phyloP scores from a whole-genome alignment of 1,284 basidiomycete species.

The Pseudozyma sp. region DNA sequence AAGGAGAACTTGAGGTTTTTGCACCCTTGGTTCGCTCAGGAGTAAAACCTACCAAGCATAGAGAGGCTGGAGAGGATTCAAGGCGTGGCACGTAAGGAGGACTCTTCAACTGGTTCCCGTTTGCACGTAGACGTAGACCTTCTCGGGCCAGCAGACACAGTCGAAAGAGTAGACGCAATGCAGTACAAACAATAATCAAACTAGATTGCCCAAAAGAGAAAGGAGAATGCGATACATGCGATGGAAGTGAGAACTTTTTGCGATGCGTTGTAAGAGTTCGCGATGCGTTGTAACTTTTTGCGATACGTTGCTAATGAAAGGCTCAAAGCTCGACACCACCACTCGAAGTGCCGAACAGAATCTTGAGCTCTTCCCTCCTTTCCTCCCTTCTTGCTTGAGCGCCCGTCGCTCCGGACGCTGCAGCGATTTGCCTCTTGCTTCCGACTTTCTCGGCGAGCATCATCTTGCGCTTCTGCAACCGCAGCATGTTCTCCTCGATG shows the following conservation, averaged over 20 bases:
- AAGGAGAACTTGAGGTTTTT: constrained; percentile 81
- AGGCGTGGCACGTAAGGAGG: too few relatives aligned
- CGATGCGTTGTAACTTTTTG: too few relatives aligned
- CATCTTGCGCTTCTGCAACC: constrained; percentile 64
- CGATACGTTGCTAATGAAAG: too few relatives aligned
- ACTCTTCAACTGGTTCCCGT: too few relatives aligned
- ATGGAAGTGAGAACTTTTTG: too few relatives aligned
- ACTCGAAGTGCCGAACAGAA: constrained; percentile 47
- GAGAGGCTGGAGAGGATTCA: too few relatives aligned
- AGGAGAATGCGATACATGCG: not conserved
- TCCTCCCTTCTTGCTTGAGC: constrained; percentile 19
- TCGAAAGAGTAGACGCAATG: not conserved
- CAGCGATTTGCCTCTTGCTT: constrained; percentile 33
- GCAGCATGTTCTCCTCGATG: constrained; percentile 68
- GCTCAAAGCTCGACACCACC: constrained; percentile 24
- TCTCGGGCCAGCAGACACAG: too few relatives aligned
- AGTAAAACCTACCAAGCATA: too few relatives aligned
- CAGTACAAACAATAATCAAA: not conserved
- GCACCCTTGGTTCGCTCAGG: constrained; percentile 71
- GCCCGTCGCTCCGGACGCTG: not conserved
- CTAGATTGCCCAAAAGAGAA: not conserved
- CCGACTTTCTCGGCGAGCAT: constrained; percentile 65
- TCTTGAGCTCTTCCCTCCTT: constrained; percentile 56
- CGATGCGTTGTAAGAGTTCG: not conserved
- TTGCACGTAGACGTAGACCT: too few relatives aligned